A percentile compares a stretch with the other conserved stretches of the same genome.
These are phyloP conservation scores for Diutina pseudorugosa DNA, from an alignment of 1,139 yeast genomes.

Conservation along the genomic window DNA sequence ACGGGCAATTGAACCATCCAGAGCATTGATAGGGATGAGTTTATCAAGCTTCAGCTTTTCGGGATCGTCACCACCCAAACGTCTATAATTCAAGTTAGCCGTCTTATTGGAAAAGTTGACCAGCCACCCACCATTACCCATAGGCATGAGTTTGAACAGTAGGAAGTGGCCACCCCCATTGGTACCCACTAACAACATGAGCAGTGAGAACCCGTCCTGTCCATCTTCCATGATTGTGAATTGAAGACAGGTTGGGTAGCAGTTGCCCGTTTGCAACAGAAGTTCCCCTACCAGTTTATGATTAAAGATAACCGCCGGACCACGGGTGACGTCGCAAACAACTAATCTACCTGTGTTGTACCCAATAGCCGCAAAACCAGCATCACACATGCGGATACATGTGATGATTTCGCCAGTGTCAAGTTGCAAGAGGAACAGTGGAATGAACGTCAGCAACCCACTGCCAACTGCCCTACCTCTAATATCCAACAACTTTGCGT, in stretches of 20 bases:
- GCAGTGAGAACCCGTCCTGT: slow-evolving; percentile 57
- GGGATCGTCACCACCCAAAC: slow-evolving; percentile 1
- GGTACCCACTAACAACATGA: slow-evolving; percentile 69
- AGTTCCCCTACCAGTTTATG: slow-evolving; percentile 28
- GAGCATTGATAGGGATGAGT: slow-evolving; percentile 47
- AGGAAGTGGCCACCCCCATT: slow-evolving; percentile 59
- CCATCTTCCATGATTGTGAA: slow-evolving; percentile 62
- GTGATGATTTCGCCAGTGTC: slow-evolving; percentile 33
- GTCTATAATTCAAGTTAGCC: slow-evolving; percentile 23
- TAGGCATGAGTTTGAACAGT: slow-evolving; percentile 59
- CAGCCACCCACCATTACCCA: slow-evolving; percentile 53
- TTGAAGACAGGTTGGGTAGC: slow-evolving; percentile 49
- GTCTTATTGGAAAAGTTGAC: slow-evolving; percentile 44
- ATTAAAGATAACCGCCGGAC: slow-evolving; percentile 66
- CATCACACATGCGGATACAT: slow-evolving; percentile 53
- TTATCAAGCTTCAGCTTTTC: slow-evolving; percentile 23
- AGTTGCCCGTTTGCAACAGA: slow-evolving; percentile 22
- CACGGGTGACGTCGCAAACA: slow-evolving; percentile 67
- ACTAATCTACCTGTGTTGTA: slow-evolving; percentile 65
- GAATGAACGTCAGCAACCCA: slow-evolving; percentile 41
- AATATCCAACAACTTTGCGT: slow-evolving; percentile 23
- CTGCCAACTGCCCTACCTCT: slow-evolving; percentile 21
- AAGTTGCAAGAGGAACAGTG: slow-evolving; percentile 36
- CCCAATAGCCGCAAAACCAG: slow-evolving; percentile 81
- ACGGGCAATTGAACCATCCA: slow-evolving; percentile 47